phyloP scores from a whole-genome alignment of 1,284 basidiomycete species.

The Naganishia sp. region DNA sequence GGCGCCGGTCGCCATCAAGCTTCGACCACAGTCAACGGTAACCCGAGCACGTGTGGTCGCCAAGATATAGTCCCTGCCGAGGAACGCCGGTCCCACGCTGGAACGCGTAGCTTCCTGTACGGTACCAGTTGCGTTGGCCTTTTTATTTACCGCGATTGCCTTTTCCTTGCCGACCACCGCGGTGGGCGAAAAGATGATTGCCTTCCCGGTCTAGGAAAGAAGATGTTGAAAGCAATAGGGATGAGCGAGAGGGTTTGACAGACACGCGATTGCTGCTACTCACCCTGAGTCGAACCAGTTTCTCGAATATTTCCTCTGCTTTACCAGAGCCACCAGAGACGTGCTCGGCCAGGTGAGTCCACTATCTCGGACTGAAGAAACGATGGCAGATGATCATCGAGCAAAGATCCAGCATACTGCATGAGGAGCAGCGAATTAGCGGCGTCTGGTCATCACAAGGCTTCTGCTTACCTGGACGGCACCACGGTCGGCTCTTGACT shows the following conservation, averaged over 20 bases:
- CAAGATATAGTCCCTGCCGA: too few relatives aligned
- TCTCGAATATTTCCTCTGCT: slow-evolving; percentile 63
- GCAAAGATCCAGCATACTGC: slow-evolving; percentile 65
- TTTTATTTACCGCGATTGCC: too few relatives aligned
- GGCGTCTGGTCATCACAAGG: neutral
- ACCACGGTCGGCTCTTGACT: slow-evolving; percentile 69
- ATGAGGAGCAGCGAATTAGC: neutral
- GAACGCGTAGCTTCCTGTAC: too few relatives aligned
- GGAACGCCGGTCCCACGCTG: too few relatives aligned
- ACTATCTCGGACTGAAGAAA: slow-evolving; percentile 73
- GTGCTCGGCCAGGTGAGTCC: slow-evolving; percentile 66
- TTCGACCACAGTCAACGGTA: too few relatives aligned
- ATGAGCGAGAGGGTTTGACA: slow-evolving; percentile 28
- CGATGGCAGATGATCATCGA: slow-evolving; percentile 66
- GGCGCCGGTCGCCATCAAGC: too few relatives aligned
- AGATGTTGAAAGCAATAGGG: neutral
- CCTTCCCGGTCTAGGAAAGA: slow-evolving; percentile 13
- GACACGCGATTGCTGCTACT: slow-evolving; percentile 16
- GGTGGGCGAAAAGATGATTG: slow-evolving; percentile 30
- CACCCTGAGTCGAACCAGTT: slow-evolving; percentile 66
- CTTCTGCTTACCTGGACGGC: slow-evolving; percentile 55
- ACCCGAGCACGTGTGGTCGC: too few relatives aligned
- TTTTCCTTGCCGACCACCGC: slow-evolving; percentile 17
- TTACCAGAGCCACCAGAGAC: slow-evolving; percentile 66
- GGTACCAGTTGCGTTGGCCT: too few relatives aligned